These are phyloP conservation scores for Strombidium stylifer DNA, from an alignment of 73 alveolate species.

Conservation along the genomic window DNA sequence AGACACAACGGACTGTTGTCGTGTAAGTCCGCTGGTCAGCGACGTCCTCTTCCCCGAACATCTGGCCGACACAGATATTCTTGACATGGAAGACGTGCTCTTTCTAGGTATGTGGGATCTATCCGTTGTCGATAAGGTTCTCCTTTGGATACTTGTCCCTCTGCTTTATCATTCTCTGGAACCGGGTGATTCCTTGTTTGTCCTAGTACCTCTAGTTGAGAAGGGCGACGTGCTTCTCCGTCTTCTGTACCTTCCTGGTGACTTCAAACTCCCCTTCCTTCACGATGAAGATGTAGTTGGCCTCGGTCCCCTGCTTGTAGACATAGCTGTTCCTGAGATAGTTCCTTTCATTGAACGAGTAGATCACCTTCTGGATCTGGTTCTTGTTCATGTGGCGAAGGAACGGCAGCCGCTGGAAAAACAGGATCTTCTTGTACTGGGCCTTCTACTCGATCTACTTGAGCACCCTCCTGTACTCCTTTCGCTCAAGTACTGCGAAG, in stretches of 20 bases:
- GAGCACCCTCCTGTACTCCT: slow-evolving; percentile 40
- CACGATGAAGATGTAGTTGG: slow-evolving; percentile 27
- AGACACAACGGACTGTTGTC: too few species aligned
- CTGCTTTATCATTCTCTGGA: too few species aligned
- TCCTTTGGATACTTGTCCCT: too few species aligned
- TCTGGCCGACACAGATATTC: too few species aligned
- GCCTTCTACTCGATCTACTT: slow-evolving; percentile 39
- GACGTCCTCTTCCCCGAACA: too few species aligned
- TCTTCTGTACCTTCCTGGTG: slow-evolving; percentile 20
- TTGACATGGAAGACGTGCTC: too few species aligned
- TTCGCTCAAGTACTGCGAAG: slow-evolving; percentile 52
- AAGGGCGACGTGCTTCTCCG: too few species aligned
- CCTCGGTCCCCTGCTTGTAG: slow-evolving; percentile 27
- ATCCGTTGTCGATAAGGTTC: too few species aligned
- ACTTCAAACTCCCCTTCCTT: slow-evolving; percentile 59
- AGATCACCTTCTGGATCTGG: slow-evolving; percentile 16
- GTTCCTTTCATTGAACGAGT: slow-evolving; percentile 10
- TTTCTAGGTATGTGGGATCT: too few species aligned
- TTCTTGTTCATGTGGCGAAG: slow-evolving; percentile 43
- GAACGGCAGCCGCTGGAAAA: slow-evolving; percentile 35
- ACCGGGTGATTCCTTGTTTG: too few species aligned
- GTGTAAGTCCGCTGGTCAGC: too few species aligned
- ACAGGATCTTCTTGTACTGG: slow-evolving; percentile 25
- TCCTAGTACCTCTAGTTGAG: too few species aligned
- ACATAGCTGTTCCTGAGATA: slow-evolving; percentile 18